Evolutionary conservation across 352 stramenopile genomes (phyloP).

Genomic region (Pythium biforme): DNA sequence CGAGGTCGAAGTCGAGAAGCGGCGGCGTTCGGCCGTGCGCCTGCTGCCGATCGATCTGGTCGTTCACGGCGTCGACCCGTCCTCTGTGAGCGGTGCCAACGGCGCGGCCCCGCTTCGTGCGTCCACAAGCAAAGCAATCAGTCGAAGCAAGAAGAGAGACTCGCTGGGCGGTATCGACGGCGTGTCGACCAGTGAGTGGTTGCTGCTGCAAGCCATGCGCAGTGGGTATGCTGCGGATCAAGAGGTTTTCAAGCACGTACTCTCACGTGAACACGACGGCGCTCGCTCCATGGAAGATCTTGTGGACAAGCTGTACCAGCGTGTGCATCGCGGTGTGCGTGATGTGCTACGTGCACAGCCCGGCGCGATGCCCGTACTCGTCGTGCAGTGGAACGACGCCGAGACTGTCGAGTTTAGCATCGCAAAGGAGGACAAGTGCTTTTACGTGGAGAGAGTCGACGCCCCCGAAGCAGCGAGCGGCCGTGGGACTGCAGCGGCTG

Average conservation of each 20-base stretch:
- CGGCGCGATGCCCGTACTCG: background rate
- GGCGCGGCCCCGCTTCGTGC: background rate
- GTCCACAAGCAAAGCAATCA: background rate
- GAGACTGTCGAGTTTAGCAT: background rate
- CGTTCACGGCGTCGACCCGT: background rate
- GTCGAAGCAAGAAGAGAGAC: background rate
- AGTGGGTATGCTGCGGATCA: background rate
- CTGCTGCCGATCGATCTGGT: conserved; percentile 19
- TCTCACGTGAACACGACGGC: conserved; percentile 2
- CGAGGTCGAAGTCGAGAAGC: conserved; percentile 37
- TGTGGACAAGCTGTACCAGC: conserved; percentile 9
- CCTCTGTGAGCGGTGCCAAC: background rate
- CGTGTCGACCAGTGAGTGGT: conserved; percentile 1
- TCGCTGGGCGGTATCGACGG: background rate
- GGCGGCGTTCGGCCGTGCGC: conserved; percentile 7
- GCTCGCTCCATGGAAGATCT: background rate
- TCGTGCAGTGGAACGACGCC: background rate
- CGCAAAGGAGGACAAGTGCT: background rate
- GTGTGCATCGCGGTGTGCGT: background rate
- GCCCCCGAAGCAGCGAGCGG: background rate
- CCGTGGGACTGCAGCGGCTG: background rate
- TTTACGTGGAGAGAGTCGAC: conserved; percentile 6
- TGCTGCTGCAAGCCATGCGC: conserved; percentile 17
- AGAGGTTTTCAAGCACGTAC: conserved; percentile 6
- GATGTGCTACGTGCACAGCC: background rate